Evolutionary conservation across 495 filamentous ascomycete genomes (phyloP).

Genomic region (Durotheca rogersii): DNA sequence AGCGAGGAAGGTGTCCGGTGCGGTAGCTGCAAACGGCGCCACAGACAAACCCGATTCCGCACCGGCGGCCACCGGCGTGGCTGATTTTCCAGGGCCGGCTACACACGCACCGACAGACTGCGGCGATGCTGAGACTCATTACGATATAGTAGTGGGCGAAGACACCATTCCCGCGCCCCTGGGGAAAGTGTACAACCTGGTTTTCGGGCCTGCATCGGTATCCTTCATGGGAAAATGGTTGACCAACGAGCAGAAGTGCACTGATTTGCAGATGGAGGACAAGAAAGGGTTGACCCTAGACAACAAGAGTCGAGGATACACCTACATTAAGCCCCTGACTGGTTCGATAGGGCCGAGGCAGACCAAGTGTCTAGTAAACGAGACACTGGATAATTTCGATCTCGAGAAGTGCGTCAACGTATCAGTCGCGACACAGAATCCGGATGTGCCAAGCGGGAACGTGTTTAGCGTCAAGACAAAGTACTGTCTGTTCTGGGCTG

Average conservation of each 20-base stretch:
- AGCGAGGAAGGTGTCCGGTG: conserved; percentile 66
- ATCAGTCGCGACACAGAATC: conserved; percentile 78
- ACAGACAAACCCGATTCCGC: conserved; percentile 55
- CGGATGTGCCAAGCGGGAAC: conserved; percentile 93
- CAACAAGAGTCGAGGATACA: conserved; percentile 70
- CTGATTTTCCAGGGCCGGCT: conserved; percentile 84
- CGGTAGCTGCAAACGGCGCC: conserved; percentile 48
- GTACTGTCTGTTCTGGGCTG: conserved; percentile 90
- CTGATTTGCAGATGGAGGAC: conserved; percentile 81
- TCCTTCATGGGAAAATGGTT: conserved; percentile 84
- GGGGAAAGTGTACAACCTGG: conserved; percentile 83
- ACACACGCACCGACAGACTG: conserved; percentile 84
- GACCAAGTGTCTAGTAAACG: conserved; percentile 90
- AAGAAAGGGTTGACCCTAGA: conserved; percentile 73
- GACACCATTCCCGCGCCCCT: conserved; percentile 84
- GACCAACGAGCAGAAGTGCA: conserved; percentile 81
- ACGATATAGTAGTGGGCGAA: conserved; percentile 81
- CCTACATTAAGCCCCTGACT: conserved; percentile 88
- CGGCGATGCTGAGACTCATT: conserved; percentile 71
- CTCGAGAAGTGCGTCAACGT: conserved; percentile 83
- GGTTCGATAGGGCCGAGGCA: conserved; percentile 87
- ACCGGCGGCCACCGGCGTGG: conserved; percentile 44
- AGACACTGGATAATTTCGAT: conserved; percentile 78
- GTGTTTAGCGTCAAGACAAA: conserved; percentile 89
- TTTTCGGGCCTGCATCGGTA: conserved; percentile 79